These are phyloP conservation scores for Areca catechu DNA, from an alignment of 176 grass and related monocot species.

Conservation along the genomic window DNA sequence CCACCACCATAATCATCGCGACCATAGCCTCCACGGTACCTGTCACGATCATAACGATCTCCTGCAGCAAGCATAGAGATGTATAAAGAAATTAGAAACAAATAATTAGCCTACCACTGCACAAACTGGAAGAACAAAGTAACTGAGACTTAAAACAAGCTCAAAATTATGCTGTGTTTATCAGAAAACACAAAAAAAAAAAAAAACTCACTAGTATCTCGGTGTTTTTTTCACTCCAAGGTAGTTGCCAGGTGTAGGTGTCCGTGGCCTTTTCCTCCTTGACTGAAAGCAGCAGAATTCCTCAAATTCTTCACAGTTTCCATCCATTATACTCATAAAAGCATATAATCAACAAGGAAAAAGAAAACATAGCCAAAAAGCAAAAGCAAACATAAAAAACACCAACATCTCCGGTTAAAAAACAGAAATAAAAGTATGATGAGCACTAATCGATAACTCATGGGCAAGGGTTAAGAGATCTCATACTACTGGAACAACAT, in stretches of 20 bases:
- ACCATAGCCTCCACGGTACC: not conserved
- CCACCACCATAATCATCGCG: slow-evolving; percentile 4
- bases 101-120: too few species aligned
- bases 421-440: not conserved
- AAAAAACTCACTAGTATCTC: slow-evolving; percentile 19
- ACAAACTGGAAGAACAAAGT: not conserved
- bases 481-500: not conserved
- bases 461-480: not conserved
- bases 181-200: not conserved
- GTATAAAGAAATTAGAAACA: not conserved
- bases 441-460: not conserved
- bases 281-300: slow-evolving; percentile 29
- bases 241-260: slow-evolving; percentile 78
- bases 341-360: not conserved
- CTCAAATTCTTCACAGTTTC: not conserved
- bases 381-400: too few species aligned
- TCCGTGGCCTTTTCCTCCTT: slow-evolving; percentile 56
- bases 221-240: slow-evolving; percentile 42
- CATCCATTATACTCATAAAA: not conserved
- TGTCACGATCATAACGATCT: slow-evolving; percentile 5
- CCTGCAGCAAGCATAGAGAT: not conserved
- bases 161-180: not conserved
- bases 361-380: not conserved
- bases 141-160: too few species aligned
- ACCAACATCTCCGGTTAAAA: not conserved